Evolutionary conservation across 306 rosid species (phyloP).

Genomic region (Aeschynomene evenia): DNA sequence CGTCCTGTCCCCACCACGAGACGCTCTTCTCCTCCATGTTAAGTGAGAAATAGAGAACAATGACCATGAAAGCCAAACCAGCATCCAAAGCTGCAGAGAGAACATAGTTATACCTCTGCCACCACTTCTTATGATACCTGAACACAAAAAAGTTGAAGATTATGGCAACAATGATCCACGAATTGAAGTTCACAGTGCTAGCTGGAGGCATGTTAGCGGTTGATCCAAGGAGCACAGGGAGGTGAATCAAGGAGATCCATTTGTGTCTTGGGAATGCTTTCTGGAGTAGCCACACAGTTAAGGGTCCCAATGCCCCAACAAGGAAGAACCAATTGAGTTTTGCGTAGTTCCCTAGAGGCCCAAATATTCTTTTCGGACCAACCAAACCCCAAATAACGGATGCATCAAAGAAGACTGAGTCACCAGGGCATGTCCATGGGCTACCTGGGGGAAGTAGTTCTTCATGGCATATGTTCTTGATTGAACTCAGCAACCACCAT

Average conservation of each 20-base stretch:
- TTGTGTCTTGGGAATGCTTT: constrained; percentile 49
- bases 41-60: constrained; percentile 47
- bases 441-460: constrained; percentile 25
- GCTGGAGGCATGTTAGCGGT: constrained; percentile 70
- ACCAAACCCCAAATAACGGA: constrained; percentile 79
- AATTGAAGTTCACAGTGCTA: constrained; percentile 64
- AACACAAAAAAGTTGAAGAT: constrained; percentile 58
- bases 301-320: constrained; percentile 48
- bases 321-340: constrained; percentile 69
- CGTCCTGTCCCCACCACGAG: constrained; percentile 57
- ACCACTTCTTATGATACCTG: constrained; percentile 60
- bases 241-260: constrained; percentile 66
- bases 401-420: constrained; percentile 62
- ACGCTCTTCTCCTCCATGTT: constrained; percentile 23
- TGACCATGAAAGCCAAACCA: constrained; percentile 69
- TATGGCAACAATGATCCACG: constrained; percentile 54
- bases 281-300: constrained; percentile 50
- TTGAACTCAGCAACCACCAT: constrained; percentile 41
- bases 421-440: constrained; percentile 38
- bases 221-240: constrained; percentile 75
- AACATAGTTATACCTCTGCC: constrained; percentile 68
- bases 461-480: constrained; percentile 27
- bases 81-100: constrained; percentile 77
- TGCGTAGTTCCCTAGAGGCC: constrained; percentile 52
- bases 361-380: constrained; percentile 69